Conservation (phyloP, 805 yeast genomes). For the Wickerhamiella brachini region DNA sequence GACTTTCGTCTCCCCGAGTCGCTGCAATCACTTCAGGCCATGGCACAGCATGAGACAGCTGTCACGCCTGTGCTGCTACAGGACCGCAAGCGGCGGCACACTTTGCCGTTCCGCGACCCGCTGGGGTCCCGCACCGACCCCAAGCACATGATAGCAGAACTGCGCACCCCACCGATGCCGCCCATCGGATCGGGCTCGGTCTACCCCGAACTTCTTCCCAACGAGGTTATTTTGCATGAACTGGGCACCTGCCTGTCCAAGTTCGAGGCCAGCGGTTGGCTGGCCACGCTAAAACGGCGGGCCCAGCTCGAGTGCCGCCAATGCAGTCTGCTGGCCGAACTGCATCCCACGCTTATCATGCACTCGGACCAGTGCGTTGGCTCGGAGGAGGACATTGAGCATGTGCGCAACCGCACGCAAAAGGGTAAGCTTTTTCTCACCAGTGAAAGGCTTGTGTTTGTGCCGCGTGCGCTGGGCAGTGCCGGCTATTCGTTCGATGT, state of each 20-base stretch:
- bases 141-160: background rate
- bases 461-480: slow-evolving; percentile 9
- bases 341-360: background rate
- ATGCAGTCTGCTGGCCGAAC: background rate
- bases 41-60: background rate
- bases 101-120: background rate
- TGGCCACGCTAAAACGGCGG: background rate
- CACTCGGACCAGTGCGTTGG: background rate
- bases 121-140: background rate
- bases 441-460: slow-evolving; percentile 17
- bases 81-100: background rate
- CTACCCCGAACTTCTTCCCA: slow-evolving; percentile 1
- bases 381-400: background rate
- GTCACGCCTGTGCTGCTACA: background rate
- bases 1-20: background rate
- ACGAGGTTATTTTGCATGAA: slow-evolving; percentile 4
- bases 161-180: slow-evolving; percentile 27
- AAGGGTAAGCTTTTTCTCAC: slow-evolving; percentile 16
- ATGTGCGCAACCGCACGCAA: slow-evolving; percentile 9
- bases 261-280: slow-evolving; percentile 1
- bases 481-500: slow-evolving; percentile 13
- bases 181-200: slow-evolving; percentile 5
- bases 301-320: slow-evolving; percentile 2
- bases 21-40: background rate
- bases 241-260: slow-evolving; percentile 1